Evolutionary conservation across 129 eudicot genomes (phyloP).

Genomic region (Gnaphalium uliginosum): DNA sequence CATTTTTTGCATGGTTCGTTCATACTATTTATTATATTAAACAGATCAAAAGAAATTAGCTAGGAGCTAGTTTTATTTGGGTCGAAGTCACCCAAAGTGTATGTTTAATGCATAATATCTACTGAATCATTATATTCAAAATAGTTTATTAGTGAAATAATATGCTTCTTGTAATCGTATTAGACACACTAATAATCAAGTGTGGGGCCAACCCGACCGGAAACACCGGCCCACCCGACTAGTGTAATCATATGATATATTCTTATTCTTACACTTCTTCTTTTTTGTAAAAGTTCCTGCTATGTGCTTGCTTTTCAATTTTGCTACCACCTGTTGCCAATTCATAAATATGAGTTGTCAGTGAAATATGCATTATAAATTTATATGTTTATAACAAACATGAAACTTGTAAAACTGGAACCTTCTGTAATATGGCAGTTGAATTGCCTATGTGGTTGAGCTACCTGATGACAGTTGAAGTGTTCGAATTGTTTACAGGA

Average conservation of each 20-base stretch:
- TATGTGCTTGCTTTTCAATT: slow-evolving; percentile 91
- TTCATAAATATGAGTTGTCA: slow-evolving; percentile 6
- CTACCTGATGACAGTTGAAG: neutral
- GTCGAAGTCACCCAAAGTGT: too few species aligned
- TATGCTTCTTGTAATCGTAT: too few species aligned
- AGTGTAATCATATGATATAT: neutral
- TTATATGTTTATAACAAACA: too few species aligned
- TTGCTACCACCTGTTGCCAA: slow-evolving; percentile 64
- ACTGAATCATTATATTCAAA: too few species aligned
- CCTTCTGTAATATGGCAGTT: neutral
- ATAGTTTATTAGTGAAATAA: too few species aligned
- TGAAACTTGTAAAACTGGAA: neutral
- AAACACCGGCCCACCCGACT: neutral
- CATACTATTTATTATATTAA: too few species aligned
- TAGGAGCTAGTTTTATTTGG: too few species aligned
- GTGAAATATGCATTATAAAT: slow-evolving; percentile 13
- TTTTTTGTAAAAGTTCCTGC: slow-evolving; percentile 95
- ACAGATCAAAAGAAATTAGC: too few species aligned
- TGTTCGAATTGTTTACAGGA: neutral
- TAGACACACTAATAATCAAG: too few species aligned
- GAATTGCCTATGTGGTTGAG: neutral
- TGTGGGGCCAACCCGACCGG: neutral
- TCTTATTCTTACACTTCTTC: slow-evolving; percentile 69
- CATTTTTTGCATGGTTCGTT: too few species aligned
- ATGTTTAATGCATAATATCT: too few species aligned